Conservation (phyloP, 2,329 filamentous ascomycete genomes). For the Ophiobolus disseminans region DNA sequence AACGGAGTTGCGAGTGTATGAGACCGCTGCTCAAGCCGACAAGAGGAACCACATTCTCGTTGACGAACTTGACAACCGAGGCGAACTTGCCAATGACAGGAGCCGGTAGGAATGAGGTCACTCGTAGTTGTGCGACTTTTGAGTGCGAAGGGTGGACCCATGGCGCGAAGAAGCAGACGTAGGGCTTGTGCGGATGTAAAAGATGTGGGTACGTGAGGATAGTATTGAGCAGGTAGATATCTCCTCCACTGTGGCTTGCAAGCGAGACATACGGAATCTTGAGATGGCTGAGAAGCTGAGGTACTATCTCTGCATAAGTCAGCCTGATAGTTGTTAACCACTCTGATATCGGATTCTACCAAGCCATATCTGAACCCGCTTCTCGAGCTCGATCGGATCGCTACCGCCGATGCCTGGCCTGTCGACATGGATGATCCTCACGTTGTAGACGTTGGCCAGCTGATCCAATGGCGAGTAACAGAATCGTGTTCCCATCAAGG, state of each 20-base stretch:
- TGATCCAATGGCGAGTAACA: slow-evolving; percentile 36
- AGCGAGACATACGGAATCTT: slow-evolving; percentile 38
- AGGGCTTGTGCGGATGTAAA: slow-evolving; percentile 34
- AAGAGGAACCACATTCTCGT: slow-evolving; percentile 33
- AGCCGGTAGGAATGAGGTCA: slow-evolving; percentile 34
- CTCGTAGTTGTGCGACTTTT: slow-evolving; percentile 25
- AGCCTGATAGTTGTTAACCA: background rate
- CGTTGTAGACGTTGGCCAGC: slow-evolving; percentile 31
- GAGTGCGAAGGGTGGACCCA: slow-evolving; percentile 43
- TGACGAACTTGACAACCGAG: slow-evolving; percentile 25
- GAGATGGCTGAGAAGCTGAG: slow-evolving; percentile 37
- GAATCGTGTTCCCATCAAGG: slow-evolving; percentile 33
- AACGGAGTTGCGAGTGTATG: slow-evolving; percentile 15
- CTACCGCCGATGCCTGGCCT: slow-evolving; percentile 40
- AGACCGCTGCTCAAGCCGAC: slow-evolving; percentile 27
- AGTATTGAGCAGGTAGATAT: slow-evolving; percentile 40
- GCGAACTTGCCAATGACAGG: slow-evolving; percentile 34
- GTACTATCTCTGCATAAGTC: slow-evolving; percentile 35
- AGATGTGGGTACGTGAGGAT: slow-evolving; percentile 35
- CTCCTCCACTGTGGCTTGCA: slow-evolving; percentile 42
- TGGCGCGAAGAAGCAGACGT: slow-evolving; percentile 41
- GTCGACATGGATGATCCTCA: slow-evolving; percentile 41
- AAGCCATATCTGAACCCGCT: slow-evolving; percentile 36
- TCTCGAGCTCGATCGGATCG: slow-evolving; percentile 30
- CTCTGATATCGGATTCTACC: slow-evolving; percentile 12